Evolutionary conservation across 345 rosid species (phyloP), one percentile per base, ranked within the genome.

Genomic region (Pistacia integerrima): DNA sequence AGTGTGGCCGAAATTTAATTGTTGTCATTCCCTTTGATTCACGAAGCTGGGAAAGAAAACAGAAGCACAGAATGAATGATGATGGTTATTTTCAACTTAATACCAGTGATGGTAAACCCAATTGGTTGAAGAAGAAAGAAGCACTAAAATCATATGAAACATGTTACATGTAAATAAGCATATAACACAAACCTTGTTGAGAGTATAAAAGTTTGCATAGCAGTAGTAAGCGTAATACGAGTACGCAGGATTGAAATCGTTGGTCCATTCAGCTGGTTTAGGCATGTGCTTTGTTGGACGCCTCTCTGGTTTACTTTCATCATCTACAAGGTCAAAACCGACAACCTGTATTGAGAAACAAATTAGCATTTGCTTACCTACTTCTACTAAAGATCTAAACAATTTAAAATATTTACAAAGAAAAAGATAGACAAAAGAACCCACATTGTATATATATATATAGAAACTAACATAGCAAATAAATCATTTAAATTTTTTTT

Each of bases 211-310:
- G 84, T 88, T 88, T 4, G 87, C 87, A 60, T 88, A 88, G 78
- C 86, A 88, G 87, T 85, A 88, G 74, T 88, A 88, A n/a, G 83
- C 81, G 77, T 85, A 85, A 81, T 88, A 88, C 4, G 91, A 85
- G 62, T 78, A 88, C 41, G 91, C 91, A 48, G 91, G 89, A 79
- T 88, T 88, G 78, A 84, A 84, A 22, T 82, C 89, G 68, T 88
- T 88, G 72, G 86, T 84, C 89, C 91, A 88, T 79, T 85, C 86
- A 63, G 85, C 82, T 30, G 91, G 91, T 55, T 48, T 81, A 1
- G 84, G 89, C 91, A 88, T 88, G 79, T 88, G 91, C 81, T 88
- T 88, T 56, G 87, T 88, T 59, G 89, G 91, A 70, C 85, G 91
- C 73, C 91, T 85, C 76, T 85, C 89, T 33, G 89, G 91, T 81